These are phyloP conservation scores for Glycyrrhiza uralensis DNA, from an alignment of 306 rosid species.

Conservation along the genomic window DNA sequence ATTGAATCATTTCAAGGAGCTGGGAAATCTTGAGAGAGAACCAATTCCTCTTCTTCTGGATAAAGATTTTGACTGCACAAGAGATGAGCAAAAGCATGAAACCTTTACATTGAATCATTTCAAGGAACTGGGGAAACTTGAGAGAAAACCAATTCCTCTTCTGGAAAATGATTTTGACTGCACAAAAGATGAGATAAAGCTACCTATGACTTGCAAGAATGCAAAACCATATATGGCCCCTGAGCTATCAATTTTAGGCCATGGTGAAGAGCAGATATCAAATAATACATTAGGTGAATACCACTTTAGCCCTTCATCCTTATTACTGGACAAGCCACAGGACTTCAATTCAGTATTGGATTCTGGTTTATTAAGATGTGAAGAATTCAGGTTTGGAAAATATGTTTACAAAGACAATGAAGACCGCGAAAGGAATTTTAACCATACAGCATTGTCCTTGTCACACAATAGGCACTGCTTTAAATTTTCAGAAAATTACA, in stretches of 20 bases:
- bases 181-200: conserved; percentile 20
- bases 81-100: conserved; percentile 35
- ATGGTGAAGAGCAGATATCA: conserved; percentile 25
- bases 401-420: conserved; percentile 36
- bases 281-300: conserved; percentile 18
- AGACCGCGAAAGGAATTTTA: conserved; percentile 27
- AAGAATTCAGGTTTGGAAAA: conserved; percentile 33
- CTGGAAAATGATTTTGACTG: conserved; percentile 36
- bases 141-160: conserved; percentile 39
- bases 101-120: conserved; percentile 21
- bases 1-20: conserved; percentile 31
- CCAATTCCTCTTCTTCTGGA: conserved; percentile 45
- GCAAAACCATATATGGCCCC: conserved; percentile 23
- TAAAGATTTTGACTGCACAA: too few relatives aligned
- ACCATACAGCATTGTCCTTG: conserved; percentile 34
- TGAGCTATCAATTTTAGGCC: conserved; percentile 29
- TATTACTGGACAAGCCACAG: conserved; percentile 24
- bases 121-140: conserved; percentile 31
- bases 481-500: conserved; percentile 26
- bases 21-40: conserved; percentile 30
- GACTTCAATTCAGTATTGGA: conserved; percentile 29
- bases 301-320: conserved; percentile 37
- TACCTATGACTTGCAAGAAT: conserved; percentile 21
- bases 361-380: conserved; percentile 32
- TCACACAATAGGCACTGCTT: conserved; percentile 34